Percentiles rank a stretch among this genome's conserved stretches.
Conservation (phyloP, 2,329 filamentous ascomycete genomes). For the Byssochlamys sp. region DNA sequence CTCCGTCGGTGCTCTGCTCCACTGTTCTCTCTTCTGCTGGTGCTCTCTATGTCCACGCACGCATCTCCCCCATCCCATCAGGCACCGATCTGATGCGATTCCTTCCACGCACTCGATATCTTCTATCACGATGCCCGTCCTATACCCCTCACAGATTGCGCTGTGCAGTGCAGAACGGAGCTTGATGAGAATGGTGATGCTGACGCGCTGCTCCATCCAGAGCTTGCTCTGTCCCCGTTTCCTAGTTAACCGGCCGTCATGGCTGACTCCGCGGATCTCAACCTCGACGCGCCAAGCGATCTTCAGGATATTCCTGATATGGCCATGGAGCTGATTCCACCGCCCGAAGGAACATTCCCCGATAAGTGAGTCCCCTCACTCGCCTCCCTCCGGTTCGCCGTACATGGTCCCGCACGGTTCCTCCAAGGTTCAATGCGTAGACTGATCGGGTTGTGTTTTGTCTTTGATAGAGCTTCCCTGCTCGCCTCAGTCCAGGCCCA, state of each 20-base stretch:
- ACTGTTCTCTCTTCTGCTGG: constrained; percentile 1
- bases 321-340: constrained; percentile 33
- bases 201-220: constrained; percentile 12
- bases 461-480: constrained; percentile 22
- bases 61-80: constrained; percentile 8
- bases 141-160: neutral
- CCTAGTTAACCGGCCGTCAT: constrained; percentile 14
- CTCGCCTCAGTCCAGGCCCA: constrained; percentile 33
- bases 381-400: neutral
- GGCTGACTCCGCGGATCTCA: constrained; percentile 34
- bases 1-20: neutral
- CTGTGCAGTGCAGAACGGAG: constrained; percentile 2
- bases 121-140: constrained; percentile 8
- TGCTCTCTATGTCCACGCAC: constrained; percentile 31
- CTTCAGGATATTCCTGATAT: constrained; percentile 37
- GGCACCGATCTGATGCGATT: constrained; percentile 14
- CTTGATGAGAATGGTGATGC: constrained; percentile 8
- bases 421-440: neutral
- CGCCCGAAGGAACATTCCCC: constrained; percentile 36
- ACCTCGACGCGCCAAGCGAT: constrained; percentile 36
- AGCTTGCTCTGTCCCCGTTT: constrained; percentile 4
- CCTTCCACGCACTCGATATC: constrained; percentile 32
- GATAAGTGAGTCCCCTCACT: constrained; percentile 25
- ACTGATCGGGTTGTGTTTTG: neutral
- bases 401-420: neutral